A percentile compares a stretch with the other conserved stretches of the same genome.
phyloP scores from a whole-genome alignment of 2,329 filamentous ascomycete genomes.

The Aspergillus puulaauensis region DNA sequence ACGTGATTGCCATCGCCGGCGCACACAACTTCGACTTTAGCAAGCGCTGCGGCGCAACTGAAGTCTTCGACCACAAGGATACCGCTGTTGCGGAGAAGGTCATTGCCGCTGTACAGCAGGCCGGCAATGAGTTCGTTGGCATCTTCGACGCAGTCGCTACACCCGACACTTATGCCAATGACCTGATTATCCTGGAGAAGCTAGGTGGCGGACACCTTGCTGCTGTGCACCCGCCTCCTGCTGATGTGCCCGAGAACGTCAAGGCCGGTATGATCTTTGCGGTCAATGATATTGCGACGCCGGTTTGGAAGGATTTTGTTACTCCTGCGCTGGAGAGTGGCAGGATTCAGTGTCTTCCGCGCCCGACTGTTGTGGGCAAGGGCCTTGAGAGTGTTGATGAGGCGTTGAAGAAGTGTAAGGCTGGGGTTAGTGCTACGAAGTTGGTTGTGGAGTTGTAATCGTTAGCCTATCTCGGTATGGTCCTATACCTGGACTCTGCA shows the following conservation, averaged over 20 bases:
- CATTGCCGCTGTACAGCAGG: conserved; percentile 14
- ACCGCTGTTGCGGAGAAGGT: conserved; percentile 28
- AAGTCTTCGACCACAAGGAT: conserved; percentile 40
- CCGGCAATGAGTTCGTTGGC: conserved; percentile 14
- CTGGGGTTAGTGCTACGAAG: conserved; percentile 42
- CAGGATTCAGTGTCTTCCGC: conserved; percentile 30
- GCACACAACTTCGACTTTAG: conserved; percentile 38
- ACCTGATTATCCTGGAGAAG: conserved; percentile 6
- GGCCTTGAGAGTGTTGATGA: conserved; percentile 39
- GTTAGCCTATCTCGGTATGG: too few species aligned
- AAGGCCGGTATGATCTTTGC: conserved; percentile 15
- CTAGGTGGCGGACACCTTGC: conserved; percentile 15
- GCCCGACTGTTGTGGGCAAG: conserved; percentile 38
- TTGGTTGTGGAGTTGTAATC: conserved; percentile 26
- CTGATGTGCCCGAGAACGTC: conserved; percentile 1
- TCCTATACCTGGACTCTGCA: too few species aligned
- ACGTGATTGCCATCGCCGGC: conserved; percentile 40
- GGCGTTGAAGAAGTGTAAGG: conserved; percentile 36
- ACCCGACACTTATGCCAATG: conserved; percentile 1
- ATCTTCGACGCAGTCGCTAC: conserved; percentile 11
- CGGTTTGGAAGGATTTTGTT: conserved; percentile 29
- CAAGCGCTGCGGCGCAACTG: conserved; percentile 34
- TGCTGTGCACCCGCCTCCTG: conserved; percentile 6
- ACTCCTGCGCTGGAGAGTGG: conserved; percentile 29
- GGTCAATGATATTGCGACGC: conserved; percentile 22